Evolutionary conservation across 148 eudicot genomes (phyloP), one percentile per base, ranked within the genome.

Genomic region (Amaranthus hypochondriacus): DNA sequence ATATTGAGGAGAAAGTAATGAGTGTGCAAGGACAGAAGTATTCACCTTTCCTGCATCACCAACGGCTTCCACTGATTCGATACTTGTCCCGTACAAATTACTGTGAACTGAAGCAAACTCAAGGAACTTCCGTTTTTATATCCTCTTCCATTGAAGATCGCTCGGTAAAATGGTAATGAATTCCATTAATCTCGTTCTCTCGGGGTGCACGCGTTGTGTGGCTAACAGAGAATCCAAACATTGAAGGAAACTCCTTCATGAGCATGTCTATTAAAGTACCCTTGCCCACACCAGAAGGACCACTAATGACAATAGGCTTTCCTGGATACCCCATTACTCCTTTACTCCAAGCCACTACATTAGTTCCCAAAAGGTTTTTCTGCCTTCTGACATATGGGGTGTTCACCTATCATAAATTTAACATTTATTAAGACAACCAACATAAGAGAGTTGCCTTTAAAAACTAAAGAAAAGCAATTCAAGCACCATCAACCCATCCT

Each of bases 271-370:
- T 90, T 53, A 94, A 77, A 66, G 98, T 94, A 9, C 98, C 98
- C 82, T 94, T 94, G 10, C 98, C 98, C 57, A 94, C 98, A 9
- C 98, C 98, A n/a, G 98, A 94, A 54, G 98, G 98, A 52, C 98
- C 98, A 78, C 97, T 89, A 7, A 94, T 90, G 21, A 94, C 96
- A 66, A 92, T 81, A 53, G 97, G 98, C 76, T 86, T 88, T 48
- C 92, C 93, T 60, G 89, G 83, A 75, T 88, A 90, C 9, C 97
- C 97, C 9, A 75, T 52, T 57, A 87, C 88, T 55, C 96, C 98
- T 73, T 79, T 89, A 71, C 97, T 92, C 98, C 98, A 94, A 59
- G 89, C 90, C 75, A 94, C 93, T 69, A 94, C 96, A 78, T 85
- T 80, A 13, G 73, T 80, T 55, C 82, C 92, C 53, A 85, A 77